phyloP scores from a whole-genome alignment of 2,329 filamentous ascomycete genomes.

The Penicillium sp. region DNA sequence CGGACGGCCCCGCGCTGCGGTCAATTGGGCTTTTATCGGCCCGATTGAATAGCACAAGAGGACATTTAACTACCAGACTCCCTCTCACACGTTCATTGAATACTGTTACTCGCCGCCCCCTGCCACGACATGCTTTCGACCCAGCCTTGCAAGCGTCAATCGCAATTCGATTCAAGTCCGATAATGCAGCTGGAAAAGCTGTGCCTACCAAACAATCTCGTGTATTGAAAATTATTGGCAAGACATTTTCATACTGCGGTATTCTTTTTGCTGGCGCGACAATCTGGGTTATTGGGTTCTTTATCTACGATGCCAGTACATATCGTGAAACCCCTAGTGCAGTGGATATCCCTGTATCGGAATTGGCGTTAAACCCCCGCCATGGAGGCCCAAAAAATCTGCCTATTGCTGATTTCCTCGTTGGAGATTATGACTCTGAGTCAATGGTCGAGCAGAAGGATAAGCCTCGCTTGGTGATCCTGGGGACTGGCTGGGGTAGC shows the following conservation, averaged over 20 bases:
- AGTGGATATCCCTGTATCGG: conserved; percentile 78
- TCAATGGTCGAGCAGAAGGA: conserved; percentile 71
- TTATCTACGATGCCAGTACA: conserved; percentile 89
- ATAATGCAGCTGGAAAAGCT: conserved; percentile 25
- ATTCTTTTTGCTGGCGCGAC: conserved; percentile 72
- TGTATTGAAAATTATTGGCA: conserved; percentile 60
- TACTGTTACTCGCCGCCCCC: conserved; percentile 18
- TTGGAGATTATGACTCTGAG: conserved; percentile 83
- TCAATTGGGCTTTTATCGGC: conserved; percentile 25
- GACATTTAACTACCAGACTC: conserved; percentile 9
- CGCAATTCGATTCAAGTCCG: conserved; percentile 35
- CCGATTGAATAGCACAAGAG: conserved; percentile 20
- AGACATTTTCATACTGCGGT: conserved; percentile 71
- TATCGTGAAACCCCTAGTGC: conserved; percentile 72
- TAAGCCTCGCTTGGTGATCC: conserved; percentile 88
- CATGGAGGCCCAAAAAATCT: conserved; percentile 92
- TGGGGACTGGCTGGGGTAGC: conserved; percentile 94
- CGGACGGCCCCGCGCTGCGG: conserved; percentile 28
- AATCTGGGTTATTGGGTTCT: conserved; percentile 75
- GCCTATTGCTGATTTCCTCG: conserved; percentile 81
- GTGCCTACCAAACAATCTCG: conserved; percentile 27
- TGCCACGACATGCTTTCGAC: conserved; percentile 6
- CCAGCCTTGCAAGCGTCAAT: conserved; percentile 21
- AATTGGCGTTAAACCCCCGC: conserved; percentile 76
- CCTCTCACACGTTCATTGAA: conserved; percentile 23